phyloP scores from a whole-genome alignment of 805 yeast genomes.

The Millerozyma acaciae region DNA sequence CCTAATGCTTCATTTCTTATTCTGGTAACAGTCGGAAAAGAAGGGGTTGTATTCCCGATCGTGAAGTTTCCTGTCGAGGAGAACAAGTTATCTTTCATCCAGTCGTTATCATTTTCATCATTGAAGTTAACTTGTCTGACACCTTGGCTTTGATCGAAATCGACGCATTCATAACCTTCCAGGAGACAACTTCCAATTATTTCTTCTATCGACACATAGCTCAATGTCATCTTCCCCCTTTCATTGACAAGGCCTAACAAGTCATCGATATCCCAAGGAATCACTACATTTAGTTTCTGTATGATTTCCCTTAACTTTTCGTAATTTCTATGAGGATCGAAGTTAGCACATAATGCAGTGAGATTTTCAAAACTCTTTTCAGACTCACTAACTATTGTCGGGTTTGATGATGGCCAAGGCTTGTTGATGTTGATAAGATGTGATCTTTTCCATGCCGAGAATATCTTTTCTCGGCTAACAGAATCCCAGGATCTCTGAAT shows the following conservation, averaged over 20 bases:
- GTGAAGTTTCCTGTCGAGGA: too few relatives aligned
- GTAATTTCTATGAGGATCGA: constrained; percentile 26
- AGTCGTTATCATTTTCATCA: background rate
- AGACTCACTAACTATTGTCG: constrained; percentile 11
- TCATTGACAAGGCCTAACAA: constrained; percentile 49
- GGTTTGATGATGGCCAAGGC: constrained; percentile 27
- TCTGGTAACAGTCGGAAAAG: too few relatives aligned
- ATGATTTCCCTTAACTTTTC: constrained; percentile 45
- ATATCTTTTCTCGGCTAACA: constrained; percentile 28
- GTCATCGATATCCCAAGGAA: constrained; percentile 57
- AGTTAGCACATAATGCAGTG: constrained; percentile 1
- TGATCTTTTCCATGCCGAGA: constrained; percentile 33
- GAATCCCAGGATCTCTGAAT: constrained; percentile 55
- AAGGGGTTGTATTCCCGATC: too few relatives aligned
- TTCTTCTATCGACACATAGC: constrained; percentile 57
- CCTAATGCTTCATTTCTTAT: too few relatives aligned
- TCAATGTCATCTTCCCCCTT: constrained; percentile 36
- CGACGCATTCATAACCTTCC: constrained; percentile 23
- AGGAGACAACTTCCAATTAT: constrained; percentile 57
- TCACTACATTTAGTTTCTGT: constrained; percentile 43
- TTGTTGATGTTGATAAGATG: constrained; percentile 24
- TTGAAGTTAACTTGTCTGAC: too few relatives aligned
- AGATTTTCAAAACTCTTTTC: constrained; percentile 1
- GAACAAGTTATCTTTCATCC: constrained; percentile 1
- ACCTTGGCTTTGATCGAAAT: background rate